Conservation (phyloP, 257 asterid genomes). For the Solanum appendiculatum region DNA sequence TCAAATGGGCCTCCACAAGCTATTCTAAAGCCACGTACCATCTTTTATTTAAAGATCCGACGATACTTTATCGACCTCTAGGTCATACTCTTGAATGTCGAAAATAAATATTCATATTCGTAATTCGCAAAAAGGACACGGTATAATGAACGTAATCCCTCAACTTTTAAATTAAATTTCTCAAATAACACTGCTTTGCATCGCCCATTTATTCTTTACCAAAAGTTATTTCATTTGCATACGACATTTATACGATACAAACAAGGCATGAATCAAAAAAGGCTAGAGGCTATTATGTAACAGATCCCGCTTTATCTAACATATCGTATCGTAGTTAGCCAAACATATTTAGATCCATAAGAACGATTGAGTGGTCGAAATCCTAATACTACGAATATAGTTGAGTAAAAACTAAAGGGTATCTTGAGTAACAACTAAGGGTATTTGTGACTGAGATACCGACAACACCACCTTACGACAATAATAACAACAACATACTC, state of each 20-base stretch:
- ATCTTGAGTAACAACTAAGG: neutral
- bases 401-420: neutral
- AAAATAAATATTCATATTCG: no score
- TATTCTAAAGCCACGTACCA: neutral
- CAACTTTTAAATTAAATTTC: neutral
- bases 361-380: neutral
- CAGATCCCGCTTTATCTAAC: no score
- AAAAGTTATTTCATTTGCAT: no score
- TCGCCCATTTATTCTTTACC: no score
- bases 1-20: neutral
- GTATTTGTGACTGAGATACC: neutral
- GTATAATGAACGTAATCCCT: no score
- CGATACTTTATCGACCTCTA: neutral
- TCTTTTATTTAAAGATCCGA: neutral
- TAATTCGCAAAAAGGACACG: neutral
- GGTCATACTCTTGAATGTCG: neutral
- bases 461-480: neutral
- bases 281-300: fast-evolving
- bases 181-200: no score
- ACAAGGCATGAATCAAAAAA: no score
- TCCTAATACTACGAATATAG: no score
- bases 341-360: no score
- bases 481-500: neutral
- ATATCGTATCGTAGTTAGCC: no score
- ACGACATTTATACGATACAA: no score